Conservation (phyloP, 305 asterid species). For the Rubia balearica region DNA sequence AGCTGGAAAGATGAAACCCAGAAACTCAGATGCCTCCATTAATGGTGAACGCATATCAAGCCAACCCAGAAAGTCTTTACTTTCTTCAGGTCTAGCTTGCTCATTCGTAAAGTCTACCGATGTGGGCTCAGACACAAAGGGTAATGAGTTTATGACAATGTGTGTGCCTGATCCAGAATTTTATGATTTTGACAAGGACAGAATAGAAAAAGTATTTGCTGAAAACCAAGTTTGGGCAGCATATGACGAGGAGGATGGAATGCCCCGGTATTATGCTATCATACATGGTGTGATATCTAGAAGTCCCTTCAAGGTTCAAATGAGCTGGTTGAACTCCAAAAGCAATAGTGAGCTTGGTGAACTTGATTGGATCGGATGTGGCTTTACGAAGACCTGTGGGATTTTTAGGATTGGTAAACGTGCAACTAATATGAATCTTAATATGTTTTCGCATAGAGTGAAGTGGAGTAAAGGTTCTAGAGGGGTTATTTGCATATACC, state of each 20-base stretch:
- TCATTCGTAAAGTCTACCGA: neutral
- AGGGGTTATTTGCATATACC: slow-evolving; percentile 31
- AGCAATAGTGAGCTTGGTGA: slow-evolving; percentile 28
- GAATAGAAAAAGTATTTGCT: slow-evolving; percentile 45
- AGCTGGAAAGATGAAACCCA: slow-evolving; percentile 16
- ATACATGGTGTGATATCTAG: slow-evolving; percentile 24
- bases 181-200: slow-evolving; percentile 55
- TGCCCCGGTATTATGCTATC: slow-evolving; percentile 74
- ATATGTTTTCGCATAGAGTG: slow-evolving; percentile 33
- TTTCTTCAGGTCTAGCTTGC: neutral
- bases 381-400: slow-evolving; percentile 34
- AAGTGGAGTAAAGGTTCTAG: slow-evolving; percentile 20
- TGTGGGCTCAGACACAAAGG: slow-evolving; percentile 18
- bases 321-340: slow-evolving; percentile 35
- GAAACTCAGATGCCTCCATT: slow-evolving; percentile 12
- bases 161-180: slow-evolving; percentile 64
- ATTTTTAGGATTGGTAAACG: slow-evolving; percentile 32
- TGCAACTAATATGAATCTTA: slow-evolving; percentile 15
- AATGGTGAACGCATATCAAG: slow-evolving; percentile 12
- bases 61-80: slow-evolving; percentile 16
- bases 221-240: slow-evolving; percentile 75
- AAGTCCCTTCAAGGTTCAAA: slow-evolving; percentile 27
- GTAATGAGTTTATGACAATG: slow-evolving; percentile 30
- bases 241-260: slow-evolving; percentile 75
- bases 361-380: slow-evolving; percentile 26